Evolutionary conservation across 2,329 filamentous ascomycete species (phyloP), one percentile per base, ranked within the genome.

Genomic region (Pseudogymnoascus sp.): DNA sequence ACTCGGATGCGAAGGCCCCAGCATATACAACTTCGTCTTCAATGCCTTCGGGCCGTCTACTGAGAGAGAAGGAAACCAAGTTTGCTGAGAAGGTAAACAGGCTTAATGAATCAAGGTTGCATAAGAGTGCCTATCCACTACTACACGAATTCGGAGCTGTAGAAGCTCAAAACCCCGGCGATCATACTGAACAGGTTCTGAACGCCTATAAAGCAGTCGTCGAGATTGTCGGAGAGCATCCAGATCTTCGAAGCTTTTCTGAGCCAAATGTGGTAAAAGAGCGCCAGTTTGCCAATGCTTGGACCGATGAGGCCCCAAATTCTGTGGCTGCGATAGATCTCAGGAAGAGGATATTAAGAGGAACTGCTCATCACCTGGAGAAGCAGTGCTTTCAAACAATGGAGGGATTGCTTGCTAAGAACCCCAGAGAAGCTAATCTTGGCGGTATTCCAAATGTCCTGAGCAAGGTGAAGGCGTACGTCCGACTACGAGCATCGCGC

Each of bases 401-500:
- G 37, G 90, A 96, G 71, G 81, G 79, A 8, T 79, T 89, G 39
- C 88, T 99, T 63, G 81, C 84, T 38, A 95, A 89, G 73, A 90
- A 94, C 71, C 92, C 92, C 2, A 85, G 88, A 61, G 92, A 97
- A 71, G 93, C 94, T 30, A 90, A 90, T 70, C 82, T 96, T 41
- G 94, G 94, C 63, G 94, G 94, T 65, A 84, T 92, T 39, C 94
- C 94, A 1, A 91, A 92, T 60, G 84, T 91, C 20, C 82, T 92
- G 66, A 96, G 90, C 78, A 96, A 96, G 76, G 88, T 97, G 70
- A 90, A 90, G 70, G 94, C 91, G 6, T 99, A 93, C 71, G 90
- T 99, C 67, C 86, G 92, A 57, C 81, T 97, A 62, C 86, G 90
- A 63, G 84, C 87, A 41, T 82, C 84, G 1, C 85, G 91, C 63